Base-by-base conservation (phyloP, 805 yeast genomes). In the Saccharomyces paradoxus region DNA sequence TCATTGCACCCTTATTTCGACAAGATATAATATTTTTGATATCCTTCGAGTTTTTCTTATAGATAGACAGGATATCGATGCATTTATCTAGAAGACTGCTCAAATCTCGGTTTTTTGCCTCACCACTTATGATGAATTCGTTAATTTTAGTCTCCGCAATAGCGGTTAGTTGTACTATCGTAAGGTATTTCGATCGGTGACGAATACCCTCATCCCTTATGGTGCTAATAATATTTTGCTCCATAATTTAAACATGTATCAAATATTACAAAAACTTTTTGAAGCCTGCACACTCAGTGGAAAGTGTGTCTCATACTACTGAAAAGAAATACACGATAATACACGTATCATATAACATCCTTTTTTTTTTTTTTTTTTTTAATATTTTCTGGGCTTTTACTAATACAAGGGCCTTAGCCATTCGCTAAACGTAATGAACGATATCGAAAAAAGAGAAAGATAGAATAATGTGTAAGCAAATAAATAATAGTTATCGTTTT, bases 1-100 rank as follows among this genome's bases (percentile, higher is more conserved):
- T 37, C 24, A 37, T 17, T 17, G 44, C 44, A 37, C 44, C 44
- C 44, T 37, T 37, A 37, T 37, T 37, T 37, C 13, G 9, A 9
- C 24, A 47, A 24, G 28, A 50, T 13, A 29, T 54, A 14, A 17
- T 52, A 27, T 41, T 53, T 54, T 46, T 63, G 61, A 48, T 68
- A 46, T 44, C 60, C 61, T 47, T 61, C 61, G 49, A 65, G 63
- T 53, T 65, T 67, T 51, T 66, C 68, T 50, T 65, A 58, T 67
- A 69, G 30, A 63, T 62, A 21, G 68, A 64, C 53, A 69, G 54
- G 4, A 68, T 66, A 41, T 69, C 67, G 24, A 69, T 60, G 53
- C 71, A 68, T 46, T 65, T 61, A 48, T 68, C 64, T 49, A 69
- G 46, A 0, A 63, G 53, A 14, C 50, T 44, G 52, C 62, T 65